phyloP scores from a whole-genome alignment of 805 yeast species.

The Ogataea zsoltii region DNA sequence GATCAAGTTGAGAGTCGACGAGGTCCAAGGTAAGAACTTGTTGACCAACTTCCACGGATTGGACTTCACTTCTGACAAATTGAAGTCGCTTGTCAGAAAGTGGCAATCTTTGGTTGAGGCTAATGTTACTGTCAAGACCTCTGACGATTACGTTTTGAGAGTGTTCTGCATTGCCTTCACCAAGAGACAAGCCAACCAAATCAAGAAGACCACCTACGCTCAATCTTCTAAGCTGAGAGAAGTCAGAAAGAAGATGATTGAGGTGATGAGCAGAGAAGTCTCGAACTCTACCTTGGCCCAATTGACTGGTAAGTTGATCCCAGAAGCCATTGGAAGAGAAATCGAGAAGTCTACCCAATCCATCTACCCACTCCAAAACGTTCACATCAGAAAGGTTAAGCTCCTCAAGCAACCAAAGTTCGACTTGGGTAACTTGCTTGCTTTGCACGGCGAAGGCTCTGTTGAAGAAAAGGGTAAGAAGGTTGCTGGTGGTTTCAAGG shows the following conservation, averaged over 20 bases:
- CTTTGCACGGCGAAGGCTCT: constrained; percentile 95
- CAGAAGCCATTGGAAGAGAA: constrained; percentile 98
- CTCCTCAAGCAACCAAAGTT: constrained; percentile 98
- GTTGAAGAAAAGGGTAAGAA: constrained; percentile 98
- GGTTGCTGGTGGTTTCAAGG: constrained; percentile 94
- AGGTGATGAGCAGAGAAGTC: constrained; percentile 95
- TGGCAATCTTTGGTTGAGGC: constrained; percentile 99
- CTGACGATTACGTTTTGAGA: constrained; percentile 97
- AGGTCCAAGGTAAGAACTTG: constrained; percentile 98
- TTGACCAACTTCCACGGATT: constrained; percentile 99
- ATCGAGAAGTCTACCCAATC: constrained; percentile 94
- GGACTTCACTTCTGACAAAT: constrained; percentile 97
- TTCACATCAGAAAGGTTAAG: constrained; percentile 98
- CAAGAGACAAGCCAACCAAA: constrained; percentile 94
- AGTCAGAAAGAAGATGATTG: constrained; percentile 95
- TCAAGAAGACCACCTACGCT: constrained; percentile 97
- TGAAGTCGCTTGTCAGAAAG: constrained; percentile 96
- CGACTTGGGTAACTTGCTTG: constrained; percentile 93
- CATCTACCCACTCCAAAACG: constrained; percentile 97
- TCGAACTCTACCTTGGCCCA: constrained; percentile 93
- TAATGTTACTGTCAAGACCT: constrained; percentile 95
- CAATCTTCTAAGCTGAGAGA: constrained; percentile 97
- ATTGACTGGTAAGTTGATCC: constrained; percentile 94
- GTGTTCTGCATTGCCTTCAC: constrained; percentile 98
- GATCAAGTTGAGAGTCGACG: constrained; percentile 96